Percentiles rank a stretch among this genome's conserved stretches.
phyloP scores from a whole-genome alignment of 805 yeast species.

The Candida cerambycidarum region DNA sequence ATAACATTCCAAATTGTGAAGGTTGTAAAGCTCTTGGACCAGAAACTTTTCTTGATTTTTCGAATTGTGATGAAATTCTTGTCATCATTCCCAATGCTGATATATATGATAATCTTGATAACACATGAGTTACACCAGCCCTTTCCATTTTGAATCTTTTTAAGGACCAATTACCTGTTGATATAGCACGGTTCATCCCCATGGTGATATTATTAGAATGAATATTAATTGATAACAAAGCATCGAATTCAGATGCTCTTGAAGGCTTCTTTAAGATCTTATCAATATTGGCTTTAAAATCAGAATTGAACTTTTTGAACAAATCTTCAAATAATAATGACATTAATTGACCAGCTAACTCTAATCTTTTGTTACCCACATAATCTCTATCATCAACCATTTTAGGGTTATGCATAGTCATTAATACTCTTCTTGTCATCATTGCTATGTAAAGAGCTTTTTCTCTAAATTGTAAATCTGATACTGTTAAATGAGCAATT shows the following conservation, averaged over 20 bases:
- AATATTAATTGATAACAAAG: constrained; percentile 81
- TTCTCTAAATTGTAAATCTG: constrained; percentile 83
- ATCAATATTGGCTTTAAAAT: constrained; percentile 92
- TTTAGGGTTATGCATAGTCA: constrained; percentile 91
- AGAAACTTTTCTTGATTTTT: constrained; percentile 94
- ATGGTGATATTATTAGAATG: constrained; percentile 92
- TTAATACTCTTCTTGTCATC: constrained; percentile 94
- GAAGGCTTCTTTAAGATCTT: constrained; percentile 92
- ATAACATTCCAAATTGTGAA: constrained; percentile 97
- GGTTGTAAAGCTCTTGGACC: constrained; percentile 99
- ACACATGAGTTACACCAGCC: constrained; percentile 97
- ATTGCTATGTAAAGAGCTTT: constrained; percentile 92
- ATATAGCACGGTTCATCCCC: constrained; percentile 93
- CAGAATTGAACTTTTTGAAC: constrained; percentile 93
- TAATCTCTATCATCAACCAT: constrained; percentile 99
- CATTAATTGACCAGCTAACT: constrained; percentile 96
- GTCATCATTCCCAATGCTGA: constrained; percentile 99
- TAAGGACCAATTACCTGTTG: constrained; percentile 98
- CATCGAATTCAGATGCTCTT: constrained; percentile 93
- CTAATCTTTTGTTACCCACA: constrained; percentile 96
- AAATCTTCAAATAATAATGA: constrained; percentile 93
- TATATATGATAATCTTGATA: constrained; percentile 86
- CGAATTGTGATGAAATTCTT: constrained; percentile 97
- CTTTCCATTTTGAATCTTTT: constrained; percentile 99
- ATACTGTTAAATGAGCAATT: constrained; percentile 90